These are phyloP conservation scores for Psilocybe sp. DNA, from an alignment of 768 basidiomycete genomes.

Conservation along the genomic window DNA sequence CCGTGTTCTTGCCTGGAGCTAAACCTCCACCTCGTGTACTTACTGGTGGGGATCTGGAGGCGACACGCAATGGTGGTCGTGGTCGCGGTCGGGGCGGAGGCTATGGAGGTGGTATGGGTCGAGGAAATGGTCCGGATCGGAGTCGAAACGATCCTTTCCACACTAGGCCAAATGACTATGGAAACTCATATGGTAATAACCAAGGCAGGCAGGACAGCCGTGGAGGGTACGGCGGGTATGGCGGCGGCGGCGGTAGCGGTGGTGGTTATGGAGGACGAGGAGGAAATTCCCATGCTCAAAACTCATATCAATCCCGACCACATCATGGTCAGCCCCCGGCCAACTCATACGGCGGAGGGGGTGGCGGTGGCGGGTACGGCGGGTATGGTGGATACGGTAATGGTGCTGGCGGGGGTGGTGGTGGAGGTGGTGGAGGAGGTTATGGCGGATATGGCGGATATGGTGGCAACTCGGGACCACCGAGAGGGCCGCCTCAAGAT, in stretches of 20 bases:
- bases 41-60: slow-evolving; percentile 68
- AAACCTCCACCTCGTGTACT: slow-evolving; percentile 58
- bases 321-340: slow-evolving; percentile 25
- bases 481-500: no score
- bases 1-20: slow-evolving; percentile 75
- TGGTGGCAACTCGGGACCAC: slow-evolving; percentile 20
- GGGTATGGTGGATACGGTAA: slow-evolving; percentile 24
- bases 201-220: slow-evolving; percentile 23
- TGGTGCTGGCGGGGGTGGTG: slow-evolving; percentile 21
- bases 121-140: slow-evolving; percentile 33
- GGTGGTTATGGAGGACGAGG: slow-evolving; percentile 22
- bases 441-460: slow-evolving; percentile 32
- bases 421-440: slow-evolving; percentile 18
- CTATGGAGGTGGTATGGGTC: slow-evolving; percentile 36
- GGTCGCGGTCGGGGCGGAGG: slow-evolving; percentile 47
- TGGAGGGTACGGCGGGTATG: slow-evolving; percentile 29
- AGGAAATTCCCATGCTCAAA: slow-evolving; percentile 29
- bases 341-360: slow-evolving; percentile 31
- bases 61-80: slow-evolving; percentile 54
- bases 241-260: slow-evolving; percentile 23
- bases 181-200: slow-evolving; percentile 28
- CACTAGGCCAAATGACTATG: slow-evolving; percentile 37
- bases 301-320: slow-evolving; percentile 29
- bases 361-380: slow-evolving; percentile 27
- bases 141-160: slow-evolving; percentile 47